A percentile compares a stretch with the other conserved stretches of the same genome.
These are phyloP conservation scores for Colletotrichum zoysiae DNA, from an alignment of 2,329 filamentous ascomycete genomes.

Conservation along the genomic window DNA sequence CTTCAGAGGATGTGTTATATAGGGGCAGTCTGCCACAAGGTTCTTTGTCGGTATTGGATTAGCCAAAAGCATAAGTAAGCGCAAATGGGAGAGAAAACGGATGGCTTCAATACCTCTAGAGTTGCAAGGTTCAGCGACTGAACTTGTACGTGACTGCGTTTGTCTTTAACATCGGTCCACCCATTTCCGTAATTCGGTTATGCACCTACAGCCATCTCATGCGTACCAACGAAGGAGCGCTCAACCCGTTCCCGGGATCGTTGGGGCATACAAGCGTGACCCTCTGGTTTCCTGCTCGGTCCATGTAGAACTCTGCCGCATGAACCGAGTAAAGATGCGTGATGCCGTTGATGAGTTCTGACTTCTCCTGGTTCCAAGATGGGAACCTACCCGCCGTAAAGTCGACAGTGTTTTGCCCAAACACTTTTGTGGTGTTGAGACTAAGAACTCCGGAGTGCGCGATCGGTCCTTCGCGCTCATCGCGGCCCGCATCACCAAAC, in stretches of 20 bases:
- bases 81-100: background rate
- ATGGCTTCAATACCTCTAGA: slow-evolving; percentile 8
- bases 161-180: background rate
- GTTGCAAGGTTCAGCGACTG: slow-evolving; percentile 5
- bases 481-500: background rate
- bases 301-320: slow-evolving; percentile 28
- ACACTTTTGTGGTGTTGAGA: slow-evolving; percentile 11
- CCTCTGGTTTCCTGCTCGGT: slow-evolving; percentile 15
- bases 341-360: slow-evolving; percentile 8
- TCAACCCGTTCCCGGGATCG: background rate
- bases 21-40: slow-evolving; percentile 11
- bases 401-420: background rate
- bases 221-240: background rate
- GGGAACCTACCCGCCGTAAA: background rate
- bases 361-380: slow-evolving; percentile 6
- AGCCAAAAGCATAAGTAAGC: background rate
- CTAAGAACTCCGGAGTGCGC: slow-evolving; percentile 7
- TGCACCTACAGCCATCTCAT: slow-evolving; percentile 8
- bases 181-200: too few species aligned
- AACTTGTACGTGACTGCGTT: slow-evolving; percentile 4
- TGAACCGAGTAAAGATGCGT: slow-evolving; percentile 12
- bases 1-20: slow-evolving; percentile 9
- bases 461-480: slow-evolving; percentile 14
- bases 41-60: background rate
- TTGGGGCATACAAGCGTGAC: slow-evolving; percentile 14